A percentile compares a stretch with the other conserved stretches of the same genome.
phyloP scores from a whole-genome alignment of 2,329 filamentous ascomycete genomes.

The Nemania diffusa region DNA sequence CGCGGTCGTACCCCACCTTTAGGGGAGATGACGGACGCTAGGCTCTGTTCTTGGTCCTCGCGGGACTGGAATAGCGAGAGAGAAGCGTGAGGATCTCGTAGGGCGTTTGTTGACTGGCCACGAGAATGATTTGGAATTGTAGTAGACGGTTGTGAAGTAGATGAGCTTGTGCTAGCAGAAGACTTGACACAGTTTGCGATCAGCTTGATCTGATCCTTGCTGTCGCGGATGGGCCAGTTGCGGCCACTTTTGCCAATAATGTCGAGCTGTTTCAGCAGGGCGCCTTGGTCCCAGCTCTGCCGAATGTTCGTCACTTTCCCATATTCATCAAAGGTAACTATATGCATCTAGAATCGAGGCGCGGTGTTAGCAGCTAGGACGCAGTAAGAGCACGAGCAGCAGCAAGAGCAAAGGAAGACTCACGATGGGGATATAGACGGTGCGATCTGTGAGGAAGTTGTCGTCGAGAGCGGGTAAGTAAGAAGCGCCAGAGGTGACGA shows the following conservation, averaged over 20 bases:
- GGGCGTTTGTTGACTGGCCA: conserved; percentile 63
- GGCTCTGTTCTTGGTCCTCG: conserved; percentile 66
- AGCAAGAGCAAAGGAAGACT: conserved; percentile 50
- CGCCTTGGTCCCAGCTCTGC: conserved; percentile 94
- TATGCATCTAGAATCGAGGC: conserved; percentile 73
- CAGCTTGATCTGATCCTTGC: conserved; percentile 82
- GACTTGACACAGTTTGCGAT: conserved; percentile 71
- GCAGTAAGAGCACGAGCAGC: neutral
- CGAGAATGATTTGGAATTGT: conserved; percentile 58
- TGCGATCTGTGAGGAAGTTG: conserved; percentile 89
- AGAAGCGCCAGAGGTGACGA: conserved; percentile 80
- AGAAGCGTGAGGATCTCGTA: conserved; percentile 74
- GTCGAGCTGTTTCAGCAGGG: conserved; percentile 90
- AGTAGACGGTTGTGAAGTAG: conserved; percentile 50
- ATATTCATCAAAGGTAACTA: conserved; percentile 82
- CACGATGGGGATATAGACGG: conserved; percentile 84
- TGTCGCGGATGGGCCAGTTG: conserved; percentile 95
- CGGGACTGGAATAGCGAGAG: conserved; percentile 79
- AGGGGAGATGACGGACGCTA: conserved; percentile 66
- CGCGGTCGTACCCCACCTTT: conserved; percentile 68
- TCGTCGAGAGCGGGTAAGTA: conserved; percentile 92
- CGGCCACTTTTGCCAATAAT: conserved; percentile 89
- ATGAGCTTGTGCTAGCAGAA: conserved; percentile 50
- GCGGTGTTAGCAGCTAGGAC: conserved; percentile 19
- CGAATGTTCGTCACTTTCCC: conserved; percentile 88